A percentile compares a stretch with the other conserved stretches of the same genome.
phyloP scores from a whole-genome alignment of 495 filamentous ascomycete species.

The Neurospora sp. region DNA sequence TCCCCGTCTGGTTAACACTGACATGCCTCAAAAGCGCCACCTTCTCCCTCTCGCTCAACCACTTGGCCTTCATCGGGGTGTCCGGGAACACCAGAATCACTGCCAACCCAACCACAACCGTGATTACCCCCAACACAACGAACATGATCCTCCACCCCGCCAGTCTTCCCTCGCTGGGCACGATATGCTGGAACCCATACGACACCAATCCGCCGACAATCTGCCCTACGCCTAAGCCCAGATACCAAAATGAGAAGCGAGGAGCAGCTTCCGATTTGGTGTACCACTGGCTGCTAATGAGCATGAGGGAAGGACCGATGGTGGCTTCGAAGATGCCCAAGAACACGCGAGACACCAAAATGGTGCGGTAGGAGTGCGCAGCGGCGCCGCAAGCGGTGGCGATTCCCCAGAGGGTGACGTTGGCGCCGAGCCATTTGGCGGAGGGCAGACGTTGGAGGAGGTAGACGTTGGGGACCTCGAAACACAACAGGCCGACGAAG shows the following conservation, averaged over 20 bases:
- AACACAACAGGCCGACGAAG: constrained; percentile 23
- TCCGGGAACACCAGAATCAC: constrained; percentile 42
- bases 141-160: constrained; percentile 57
- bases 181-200: constrained; percentile 50
- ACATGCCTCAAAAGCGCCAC: constrained; percentile 29
- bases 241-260: constrained; percentile 56
- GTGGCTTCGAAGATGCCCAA: constrained; percentile 55
- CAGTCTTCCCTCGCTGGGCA: constrained; percentile 23
- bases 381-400: constrained; percentile 30
- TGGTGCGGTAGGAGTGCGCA: constrained; percentile 22
- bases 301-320: constrained; percentile 48
- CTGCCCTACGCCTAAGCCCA: constrained; percentile 50
- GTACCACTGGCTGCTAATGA: constrained; percentile 48
- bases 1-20: constrained; percentile 36
- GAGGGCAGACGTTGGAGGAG: constrained; percentile 43
- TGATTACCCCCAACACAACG: constrained; percentile 44
- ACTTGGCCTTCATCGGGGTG: constrained; percentile 41
- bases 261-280: constrained; percentile 51
- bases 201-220: constrained; percentile 53
- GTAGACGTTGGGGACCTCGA: constrained; percentile 27
- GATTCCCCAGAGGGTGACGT: constrained; percentile 40
- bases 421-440: constrained; percentile 45
- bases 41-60: constrained; percentile 41
- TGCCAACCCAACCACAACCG: constrained; percentile 36
- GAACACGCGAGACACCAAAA: constrained; percentile 41